Base-by-base conservation (phyloP, 495 filamentous ascomycete species). In the Neurospora tetraspora region DNA sequence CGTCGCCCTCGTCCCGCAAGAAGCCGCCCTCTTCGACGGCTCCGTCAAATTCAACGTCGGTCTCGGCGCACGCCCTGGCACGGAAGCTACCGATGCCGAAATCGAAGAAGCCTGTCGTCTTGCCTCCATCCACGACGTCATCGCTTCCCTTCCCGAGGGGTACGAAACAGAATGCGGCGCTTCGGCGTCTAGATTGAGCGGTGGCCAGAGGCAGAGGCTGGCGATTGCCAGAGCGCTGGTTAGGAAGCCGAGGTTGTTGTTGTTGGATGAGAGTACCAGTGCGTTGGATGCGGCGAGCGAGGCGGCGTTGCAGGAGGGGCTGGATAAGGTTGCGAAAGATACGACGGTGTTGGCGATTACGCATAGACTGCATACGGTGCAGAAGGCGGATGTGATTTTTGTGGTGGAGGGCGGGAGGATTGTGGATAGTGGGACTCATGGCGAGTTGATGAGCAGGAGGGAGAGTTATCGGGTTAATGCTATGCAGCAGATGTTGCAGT, bases 231-330 rank as follows among this genome's bases (percentile, higher is more conserved):
- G 93, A 70, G 91, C 92, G 5, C 85, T 91, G 68, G 82, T 98
- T 8, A 88, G 93, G 47, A 90, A 97, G 76, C 92, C 94, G 0
- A 89, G 90, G 18, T 86, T 98, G 45, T 77, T 98, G 65, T 88
- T 98, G 40, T 80, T 98, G 68, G 94, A 97, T 75, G 94, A 97
- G 77, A 91, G 91, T 7, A 97, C 93, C 1, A 91, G 89, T 76
- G 92, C 93, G 31, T 80, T 97, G 31, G 94, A 97, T 77, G 87
- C 89, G 9, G 87, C 87, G 53, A 91, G 89, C 72, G 92, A 94
- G 77, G 82, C 83, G 36, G 83, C 90, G 16, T 81, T 97, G 61
- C 91, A 96, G 79, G 88, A 90, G 5, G 89, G 89, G 2, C 82
- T 97, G 70, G 89, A 94, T 45, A 85, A 86, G 71, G 92, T 89